Evolutionary conservation across 2,329 filamentous ascomycete species (phyloP).

Genomic region (Aspergillus viridinutans): DNA sequence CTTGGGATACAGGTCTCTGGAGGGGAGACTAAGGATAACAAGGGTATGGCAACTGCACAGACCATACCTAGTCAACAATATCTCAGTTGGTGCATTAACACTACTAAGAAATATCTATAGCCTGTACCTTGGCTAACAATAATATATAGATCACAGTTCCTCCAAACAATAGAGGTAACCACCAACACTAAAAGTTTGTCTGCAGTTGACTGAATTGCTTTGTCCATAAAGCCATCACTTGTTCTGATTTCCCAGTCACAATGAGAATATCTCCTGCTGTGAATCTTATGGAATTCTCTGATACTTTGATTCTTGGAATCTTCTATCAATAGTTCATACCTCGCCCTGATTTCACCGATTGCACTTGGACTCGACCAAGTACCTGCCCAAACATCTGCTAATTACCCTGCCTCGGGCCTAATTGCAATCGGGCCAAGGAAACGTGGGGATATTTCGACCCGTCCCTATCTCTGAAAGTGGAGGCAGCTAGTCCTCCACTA

Average conservation of each 20-base stretch:
- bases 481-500: constrained; percentile 15
- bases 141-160: too few species aligned
- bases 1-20: not conserved
- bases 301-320: not conserved
- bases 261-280: not conserved
- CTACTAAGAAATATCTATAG: not conserved
- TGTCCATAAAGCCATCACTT: not conserved
- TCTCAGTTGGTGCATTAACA: not conserved
- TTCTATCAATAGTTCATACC: not conserved
- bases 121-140: not conserved
- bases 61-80: not conserved
- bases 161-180: too few species aligned
- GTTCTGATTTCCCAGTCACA: not conserved
- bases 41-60: too few species aligned
- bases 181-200: not conserved
- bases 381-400: not conserved
- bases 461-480: constrained; percentile 9
- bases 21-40: not conserved
- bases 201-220: not conserved
- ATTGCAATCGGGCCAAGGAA: constrained; percentile 3
- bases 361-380: not conserved
- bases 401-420: not conserved
- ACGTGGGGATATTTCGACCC: constrained; percentile 11
- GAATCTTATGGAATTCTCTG: not conserved
- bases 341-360: not conserved